phyloP scores from a whole-genome alignment of 2,329 filamentous ascomycete species.

The Alternaria brassicae region DNA sequence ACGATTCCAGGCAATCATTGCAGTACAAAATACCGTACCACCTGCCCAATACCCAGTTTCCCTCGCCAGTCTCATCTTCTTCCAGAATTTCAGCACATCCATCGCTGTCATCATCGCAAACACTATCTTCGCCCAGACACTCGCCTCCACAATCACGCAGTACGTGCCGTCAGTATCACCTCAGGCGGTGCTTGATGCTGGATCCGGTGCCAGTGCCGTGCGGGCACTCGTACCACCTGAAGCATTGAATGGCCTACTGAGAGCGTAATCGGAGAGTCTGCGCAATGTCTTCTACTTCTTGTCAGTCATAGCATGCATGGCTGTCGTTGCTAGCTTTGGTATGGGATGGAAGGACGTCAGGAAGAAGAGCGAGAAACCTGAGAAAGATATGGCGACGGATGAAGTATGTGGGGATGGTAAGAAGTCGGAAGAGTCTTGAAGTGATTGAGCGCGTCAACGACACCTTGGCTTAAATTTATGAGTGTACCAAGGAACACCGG shows the following conservation, averaged over 20 bases:
- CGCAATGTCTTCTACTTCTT: constrained; percentile 37
- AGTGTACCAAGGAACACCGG: not conserved
- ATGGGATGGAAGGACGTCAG: constrained; percentile 39
- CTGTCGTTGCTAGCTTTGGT: constrained; percentile 22
- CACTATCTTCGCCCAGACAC: constrained; percentile 36
- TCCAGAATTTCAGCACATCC: constrained; percentile 46
- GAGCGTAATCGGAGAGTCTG: constrained; percentile 33
- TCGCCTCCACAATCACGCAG: constrained; percentile 18
- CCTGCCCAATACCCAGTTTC: constrained; percentile 38
- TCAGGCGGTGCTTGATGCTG: constrained; percentile 31
- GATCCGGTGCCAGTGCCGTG: constrained; percentile 33
- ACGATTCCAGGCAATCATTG: constrained; percentile 33
- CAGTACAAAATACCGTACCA: constrained; percentile 42
- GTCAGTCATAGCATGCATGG: constrained; percentile 18
- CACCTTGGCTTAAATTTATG: not conserved
- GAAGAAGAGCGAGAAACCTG: constrained; percentile 11
- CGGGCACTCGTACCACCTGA: constrained; percentile 23
- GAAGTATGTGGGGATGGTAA: not conserved
- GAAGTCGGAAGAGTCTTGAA: not conserved
- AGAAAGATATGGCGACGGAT: not conserved
- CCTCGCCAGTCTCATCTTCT: constrained; percentile 46
- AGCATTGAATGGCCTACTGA: constrained; percentile 30
- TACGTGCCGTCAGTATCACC: constrained; percentile 37
- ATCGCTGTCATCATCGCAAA: constrained; percentile 41
- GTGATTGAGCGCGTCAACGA: not conserved